Conservation (phyloP, 2,329 filamentous ascomycete species). For the Leptographium lundbergii region DNA sequence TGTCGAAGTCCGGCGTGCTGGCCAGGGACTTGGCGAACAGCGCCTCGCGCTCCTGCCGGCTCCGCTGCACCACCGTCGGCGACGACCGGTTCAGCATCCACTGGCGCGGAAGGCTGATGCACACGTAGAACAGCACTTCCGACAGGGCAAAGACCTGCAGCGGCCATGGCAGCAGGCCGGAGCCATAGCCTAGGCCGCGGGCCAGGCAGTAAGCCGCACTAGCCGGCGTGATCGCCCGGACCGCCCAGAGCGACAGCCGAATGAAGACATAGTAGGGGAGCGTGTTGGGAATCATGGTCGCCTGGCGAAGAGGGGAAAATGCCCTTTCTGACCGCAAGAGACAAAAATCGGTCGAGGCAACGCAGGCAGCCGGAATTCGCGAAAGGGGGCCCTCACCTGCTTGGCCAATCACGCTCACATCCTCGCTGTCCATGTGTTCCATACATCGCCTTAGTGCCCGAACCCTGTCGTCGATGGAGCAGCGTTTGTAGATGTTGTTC, state of each 20-base stretch:
- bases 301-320: not conserved
- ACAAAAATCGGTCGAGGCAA: not conserved
- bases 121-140: not conserved
- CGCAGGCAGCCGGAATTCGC: not conserved
- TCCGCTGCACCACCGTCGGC: not conserved
- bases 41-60: not conserved
- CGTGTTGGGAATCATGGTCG: not conserved
- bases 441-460: not conserved
- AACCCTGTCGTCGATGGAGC: not conserved
- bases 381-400: not conserved
- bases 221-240: not conserved
- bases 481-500: too few relatives aligned
- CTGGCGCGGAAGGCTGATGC: not conserved
- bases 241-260: not conserved
- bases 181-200: not conserved
- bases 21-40: not conserved
- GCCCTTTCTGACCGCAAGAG: not conserved
- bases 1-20: not conserved
- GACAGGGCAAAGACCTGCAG: not conserved
- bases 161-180: not conserved
- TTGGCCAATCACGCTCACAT: not conserved
- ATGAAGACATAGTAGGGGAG: not conserved
- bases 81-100: not conserved
- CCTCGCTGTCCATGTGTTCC: not conserved
- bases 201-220: not conserved